phyloP scores from a whole-genome alignment of 2,329 filamentous ascomycete species.

The Pseudogymnoascus sp. region DNA sequence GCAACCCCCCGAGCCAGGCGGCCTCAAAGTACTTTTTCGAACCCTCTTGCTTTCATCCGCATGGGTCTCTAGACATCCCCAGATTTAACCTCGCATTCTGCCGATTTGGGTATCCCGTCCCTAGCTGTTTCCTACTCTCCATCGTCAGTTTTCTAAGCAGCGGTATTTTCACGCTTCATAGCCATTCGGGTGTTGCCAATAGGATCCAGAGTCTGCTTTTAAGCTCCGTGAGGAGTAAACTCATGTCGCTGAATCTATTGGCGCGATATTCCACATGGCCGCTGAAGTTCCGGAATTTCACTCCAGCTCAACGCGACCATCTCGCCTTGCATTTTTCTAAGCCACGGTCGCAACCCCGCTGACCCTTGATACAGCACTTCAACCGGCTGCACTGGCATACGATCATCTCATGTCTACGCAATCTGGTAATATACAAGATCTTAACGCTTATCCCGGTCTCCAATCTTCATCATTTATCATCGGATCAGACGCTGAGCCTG shows the following conservation, averaged over 20 bases:
- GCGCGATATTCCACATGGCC: background rate
- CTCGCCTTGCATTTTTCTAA: constrained; percentile 3
- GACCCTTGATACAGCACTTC: constrained; percentile 21
- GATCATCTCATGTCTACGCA: constrained; percentile 30
- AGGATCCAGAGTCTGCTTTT: background rate
- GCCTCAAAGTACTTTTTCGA: background rate
- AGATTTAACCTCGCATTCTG: background rate
- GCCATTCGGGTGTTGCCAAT: background rate
- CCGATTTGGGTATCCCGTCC: background rate
- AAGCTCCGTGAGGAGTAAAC: background rate
- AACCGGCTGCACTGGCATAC: constrained; percentile 19
- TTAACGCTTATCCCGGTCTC: constrained; percentile 23
- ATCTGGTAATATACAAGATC: constrained; percentile 28
- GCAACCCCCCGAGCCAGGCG: background rate
- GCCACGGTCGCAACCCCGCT: constrained; percentile 11
- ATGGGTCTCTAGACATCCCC: constrained; percentile 2
- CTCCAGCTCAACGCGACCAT: background rate
- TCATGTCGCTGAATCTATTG: background rate
- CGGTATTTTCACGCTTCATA: background rate
- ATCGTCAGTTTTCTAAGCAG: background rate
- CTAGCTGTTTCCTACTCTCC: background rate
- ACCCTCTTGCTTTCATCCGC: background rate
- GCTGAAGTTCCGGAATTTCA: background rate
- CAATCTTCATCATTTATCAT: constrained; percentile 26
- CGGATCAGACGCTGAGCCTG: constrained; percentile 27